Percentiles rank a stretch among this genome's conserved stretches.
Conservation (phyloP, 208 protist species). For the Herpetomonas samuelpessoai region DNA sequence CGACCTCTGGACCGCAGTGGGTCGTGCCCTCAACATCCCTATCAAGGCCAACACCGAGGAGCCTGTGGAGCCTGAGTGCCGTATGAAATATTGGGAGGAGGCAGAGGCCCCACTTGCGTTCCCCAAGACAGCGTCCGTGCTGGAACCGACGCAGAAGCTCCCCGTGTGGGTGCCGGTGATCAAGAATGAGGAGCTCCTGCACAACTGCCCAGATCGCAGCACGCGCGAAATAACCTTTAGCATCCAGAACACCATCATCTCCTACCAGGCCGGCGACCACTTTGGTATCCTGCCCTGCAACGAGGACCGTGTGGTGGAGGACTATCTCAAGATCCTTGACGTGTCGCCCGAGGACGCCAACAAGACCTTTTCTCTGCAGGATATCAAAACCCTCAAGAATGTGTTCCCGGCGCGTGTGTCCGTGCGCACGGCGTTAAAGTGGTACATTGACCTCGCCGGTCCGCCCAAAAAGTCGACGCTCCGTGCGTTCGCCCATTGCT, state of each 20-base stretch:
- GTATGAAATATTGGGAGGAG: slow-evolving; percentile 81
- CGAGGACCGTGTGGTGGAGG: slow-evolving; percentile 71
- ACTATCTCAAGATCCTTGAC: slow-evolving; percentile 61
- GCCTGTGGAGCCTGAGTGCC: slow-evolving; percentile 81
- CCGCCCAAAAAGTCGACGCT: slow-evolving; percentile 89
- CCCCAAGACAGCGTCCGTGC: slow-evolving; percentile 85
- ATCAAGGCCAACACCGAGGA: slow-evolving; percentile 65
- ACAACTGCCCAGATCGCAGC: slow-evolving; percentile 36
- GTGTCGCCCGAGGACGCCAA: slow-evolving; percentile 51
- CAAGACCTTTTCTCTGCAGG: slow-evolving; percentile 82
- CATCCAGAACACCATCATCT: slow-evolving; percentile 80
- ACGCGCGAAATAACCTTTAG: slow-evolving; percentile 89
- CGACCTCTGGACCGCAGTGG: slow-evolving; percentile 81
- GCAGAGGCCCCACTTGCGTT: slow-evolving; percentile 72
- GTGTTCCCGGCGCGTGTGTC: slow-evolving; percentile 80
- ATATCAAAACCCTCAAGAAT: slow-evolving; percentile 86
- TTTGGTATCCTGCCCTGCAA: slow-evolving; percentile 94
- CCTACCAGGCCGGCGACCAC: slow-evolving; percentile 94
- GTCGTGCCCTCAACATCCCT: slow-evolving; percentile 66
- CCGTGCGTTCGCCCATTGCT: slow-evolving; percentile 86
- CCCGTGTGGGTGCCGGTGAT: slow-evolving; percentile 78
- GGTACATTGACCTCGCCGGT: slow-evolving; percentile 88
- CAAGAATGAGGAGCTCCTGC: slow-evolving; percentile 75
- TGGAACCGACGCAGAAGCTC: slow-evolving; percentile 83
- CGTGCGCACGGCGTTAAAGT: slow-evolving; percentile 81